Evolutionary conservation across 257 asterid genomes (phyloP).

Genomic region (Osmanthus fragrans): DNA sequence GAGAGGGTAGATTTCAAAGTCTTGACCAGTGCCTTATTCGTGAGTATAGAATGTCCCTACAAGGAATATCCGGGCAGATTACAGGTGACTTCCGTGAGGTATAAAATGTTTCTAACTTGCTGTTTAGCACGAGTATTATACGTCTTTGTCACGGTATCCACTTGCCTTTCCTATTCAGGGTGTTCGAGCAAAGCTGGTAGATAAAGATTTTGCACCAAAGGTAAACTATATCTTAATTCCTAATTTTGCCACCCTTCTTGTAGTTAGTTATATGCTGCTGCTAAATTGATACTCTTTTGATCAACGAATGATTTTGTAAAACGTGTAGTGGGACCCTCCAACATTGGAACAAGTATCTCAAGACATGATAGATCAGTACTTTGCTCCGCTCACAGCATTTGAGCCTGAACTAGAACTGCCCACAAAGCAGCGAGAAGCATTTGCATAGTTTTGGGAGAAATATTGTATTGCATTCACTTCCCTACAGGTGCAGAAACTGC

Average conservation of each 20-base stretch:
- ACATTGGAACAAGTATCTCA: conserved; percentile 70
- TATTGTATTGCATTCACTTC: neutral
- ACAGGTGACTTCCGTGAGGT: conserved; percentile 79
- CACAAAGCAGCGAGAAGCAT: conserved; percentile 80
- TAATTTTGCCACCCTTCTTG: neutral
- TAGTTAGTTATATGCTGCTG: neutral
- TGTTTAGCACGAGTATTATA: neutral
- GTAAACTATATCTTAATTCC: conserved; percentile 35
- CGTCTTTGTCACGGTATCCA: conserved; percentile 17
- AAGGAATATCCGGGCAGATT: conserved; percentile 66
- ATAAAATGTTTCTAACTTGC: conserved; percentile 13
- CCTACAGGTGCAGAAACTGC: neutral
- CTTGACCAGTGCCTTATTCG: conserved; percentile 87
- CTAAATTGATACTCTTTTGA: neutral
- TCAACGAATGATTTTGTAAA: neutral
- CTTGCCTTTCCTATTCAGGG: conserved; percentile 52
- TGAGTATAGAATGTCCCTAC: conserved; percentile 90
- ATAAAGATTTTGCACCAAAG: conserved; percentile 82
- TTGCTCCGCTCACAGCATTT: conserved; percentile 53
- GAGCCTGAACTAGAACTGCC: conserved; percentile 93
- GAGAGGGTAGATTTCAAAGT: conserved; percentile 87
- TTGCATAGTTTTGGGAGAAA: conserved; percentile 31
- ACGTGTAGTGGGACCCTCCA: conserved; percentile 94
- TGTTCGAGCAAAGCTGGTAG: conserved; percentile 75
- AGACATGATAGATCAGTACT: conserved; percentile 90